A percentile compares a stretch with the other conserved stretches of the same genome.
Conservation (phyloP, 345 rosid genomes). For the Angophora floribunda region DNA sequence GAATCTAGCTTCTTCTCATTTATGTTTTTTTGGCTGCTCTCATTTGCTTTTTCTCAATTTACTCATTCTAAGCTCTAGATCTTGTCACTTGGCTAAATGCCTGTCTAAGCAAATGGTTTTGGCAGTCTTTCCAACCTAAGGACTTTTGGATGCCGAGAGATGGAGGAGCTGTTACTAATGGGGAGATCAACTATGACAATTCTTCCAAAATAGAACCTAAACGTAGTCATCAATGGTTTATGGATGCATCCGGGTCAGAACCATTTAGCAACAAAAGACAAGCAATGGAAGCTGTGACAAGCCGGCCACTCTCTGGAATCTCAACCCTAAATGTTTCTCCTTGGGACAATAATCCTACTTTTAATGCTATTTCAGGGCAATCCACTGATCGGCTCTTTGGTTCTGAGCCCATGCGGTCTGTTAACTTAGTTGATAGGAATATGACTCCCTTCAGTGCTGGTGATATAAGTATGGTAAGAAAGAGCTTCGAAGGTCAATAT, state of each 20-base stretch:
- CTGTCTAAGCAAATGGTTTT: neutral
- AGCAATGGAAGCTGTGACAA: slow-evolving; percentile 25
- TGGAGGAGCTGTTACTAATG: slow-evolving; percentile 23
- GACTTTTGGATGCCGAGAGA: slow-evolving; percentile 37
- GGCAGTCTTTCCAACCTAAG: slow-evolving; percentile 37
- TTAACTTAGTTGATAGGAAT: slow-evolving; percentile 27
- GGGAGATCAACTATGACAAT: slow-evolving; percentile 28
- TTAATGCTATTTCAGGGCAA: slow-evolving; percentile 34
- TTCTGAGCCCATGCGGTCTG: slow-evolving; percentile 16
- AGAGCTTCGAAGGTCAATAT: slow-evolving; percentile 26
- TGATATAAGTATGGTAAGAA: slow-evolving; percentile 29
- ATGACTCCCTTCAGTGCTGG: slow-evolving; percentile 17
- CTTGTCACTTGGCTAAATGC: neutral
- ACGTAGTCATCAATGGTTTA: slow-evolving; percentile 45
- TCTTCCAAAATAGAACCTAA: slow-evolving; percentile 40
- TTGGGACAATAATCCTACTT: slow-evolving; percentile 23
- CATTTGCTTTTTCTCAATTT: neutral
- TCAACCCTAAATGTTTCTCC: slow-evolving; percentile 20
- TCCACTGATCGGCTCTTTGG: slow-evolving; percentile 33
- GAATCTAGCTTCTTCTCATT: neutral
- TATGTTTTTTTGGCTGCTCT: neutral
- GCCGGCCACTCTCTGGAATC: slow-evolving; percentile 17
- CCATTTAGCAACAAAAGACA: slow-evolving; percentile 44
- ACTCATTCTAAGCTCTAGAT: neutral
- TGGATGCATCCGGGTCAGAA: slow-evolving; percentile 28